phyloP scores from a whole-genome alignment of 1,284 basidiomycete species.

The Rugiboletus extremiorientalis region DNA sequence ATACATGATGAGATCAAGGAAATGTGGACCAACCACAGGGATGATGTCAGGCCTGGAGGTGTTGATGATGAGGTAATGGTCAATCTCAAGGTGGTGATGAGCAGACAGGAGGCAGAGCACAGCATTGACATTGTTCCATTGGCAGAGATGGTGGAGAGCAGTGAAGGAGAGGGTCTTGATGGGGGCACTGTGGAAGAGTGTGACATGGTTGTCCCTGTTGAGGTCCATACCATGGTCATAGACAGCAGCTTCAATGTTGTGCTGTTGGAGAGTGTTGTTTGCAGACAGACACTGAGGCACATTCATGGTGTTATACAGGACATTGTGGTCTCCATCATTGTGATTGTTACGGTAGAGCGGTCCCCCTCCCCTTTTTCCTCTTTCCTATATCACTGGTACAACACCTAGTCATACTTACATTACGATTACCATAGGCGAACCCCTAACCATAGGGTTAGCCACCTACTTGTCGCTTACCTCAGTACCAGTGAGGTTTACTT shows the following conservation, averaged over 20 bases:
- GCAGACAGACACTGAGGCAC: not conserved
- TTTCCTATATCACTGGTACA: too few species aligned
- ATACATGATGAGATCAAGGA: conserved; percentile 1
- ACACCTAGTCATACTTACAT: too few species aligned
- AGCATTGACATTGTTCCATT: not conserved
- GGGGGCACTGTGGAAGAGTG: not conserved
- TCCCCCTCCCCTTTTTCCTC: too few species aligned
- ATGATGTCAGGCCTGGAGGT: not conserved
- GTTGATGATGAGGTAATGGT: not conserved
- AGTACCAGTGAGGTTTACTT: too few species aligned
- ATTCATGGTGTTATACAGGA: not conserved
- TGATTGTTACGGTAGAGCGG: too few species aligned
- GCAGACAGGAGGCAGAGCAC: not conserved
- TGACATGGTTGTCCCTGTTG: not conserved
- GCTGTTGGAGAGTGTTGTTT: not conserved
- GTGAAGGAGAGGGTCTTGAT: not conserved
- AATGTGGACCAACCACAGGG: not conserved
- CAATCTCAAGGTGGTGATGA: not conserved
- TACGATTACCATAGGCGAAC: too few species aligned
- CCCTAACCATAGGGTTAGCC: too few species aligned
- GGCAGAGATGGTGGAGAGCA: not conserved
- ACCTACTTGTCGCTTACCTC: too few species aligned
- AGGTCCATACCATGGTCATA: not conserved
- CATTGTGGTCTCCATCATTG: not conserved
- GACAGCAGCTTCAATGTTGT: not conserved